phyloP scores from a whole-genome alignment of 208 protist species.

The Vickermania ingenoplastis region DNA sequence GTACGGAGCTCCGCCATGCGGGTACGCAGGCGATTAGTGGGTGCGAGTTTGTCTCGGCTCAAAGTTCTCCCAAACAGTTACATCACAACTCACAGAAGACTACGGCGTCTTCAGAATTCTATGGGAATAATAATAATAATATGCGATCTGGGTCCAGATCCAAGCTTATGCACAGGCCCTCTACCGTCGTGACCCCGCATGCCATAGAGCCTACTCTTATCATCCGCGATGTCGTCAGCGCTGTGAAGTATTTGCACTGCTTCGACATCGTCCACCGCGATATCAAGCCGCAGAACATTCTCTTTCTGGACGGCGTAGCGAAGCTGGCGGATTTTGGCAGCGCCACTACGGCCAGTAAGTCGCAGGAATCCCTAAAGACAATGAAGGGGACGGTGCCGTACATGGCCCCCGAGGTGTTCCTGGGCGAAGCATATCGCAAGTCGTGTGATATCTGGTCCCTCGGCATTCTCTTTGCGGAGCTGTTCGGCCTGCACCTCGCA shows the following conservation, averaged over 20 bases:
- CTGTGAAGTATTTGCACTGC: slow-evolving; percentile 50
- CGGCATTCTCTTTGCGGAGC: slow-evolving; percentile 63
- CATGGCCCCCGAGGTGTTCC: slow-evolving; percentile 80
- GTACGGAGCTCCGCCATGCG: neutral
- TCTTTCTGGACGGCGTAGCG: slow-evolving; percentile 58
- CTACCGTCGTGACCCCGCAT: too few species aligned
- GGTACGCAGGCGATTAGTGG: too few species aligned
- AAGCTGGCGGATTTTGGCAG: slow-evolving; percentile 79
- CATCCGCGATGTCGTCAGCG: slow-evolving; percentile 46
- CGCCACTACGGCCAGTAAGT: slow-evolving; percentile 35
- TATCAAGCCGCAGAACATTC: slow-evolving; percentile 77
- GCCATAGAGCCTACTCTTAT: slow-evolving; percentile 14
- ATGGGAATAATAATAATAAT: neutral
- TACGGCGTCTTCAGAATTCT: neutral
- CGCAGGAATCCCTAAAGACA: slow-evolving; percentile 28
- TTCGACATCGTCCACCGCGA: slow-evolving; percentile 74
- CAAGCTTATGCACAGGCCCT: too few species aligned
- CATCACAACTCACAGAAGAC: neutral
- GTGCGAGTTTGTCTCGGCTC: too few species aligned
- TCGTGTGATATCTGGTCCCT: slow-evolving; percentile 80
- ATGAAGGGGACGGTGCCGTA: slow-evolving; percentile 79
- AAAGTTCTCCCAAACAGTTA: too few species aligned
- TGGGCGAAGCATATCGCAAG: slow-evolving; percentile 73
- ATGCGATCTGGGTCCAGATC: neutral
- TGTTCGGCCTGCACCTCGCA: slow-evolving; percentile 63